Percentiles rank a stretch among this genome's conserved stretches.
phyloP scores from a whole-genome alignment of 2,329 filamentous ascomycete species.

The Neoarthrinium moseri region DNA sequence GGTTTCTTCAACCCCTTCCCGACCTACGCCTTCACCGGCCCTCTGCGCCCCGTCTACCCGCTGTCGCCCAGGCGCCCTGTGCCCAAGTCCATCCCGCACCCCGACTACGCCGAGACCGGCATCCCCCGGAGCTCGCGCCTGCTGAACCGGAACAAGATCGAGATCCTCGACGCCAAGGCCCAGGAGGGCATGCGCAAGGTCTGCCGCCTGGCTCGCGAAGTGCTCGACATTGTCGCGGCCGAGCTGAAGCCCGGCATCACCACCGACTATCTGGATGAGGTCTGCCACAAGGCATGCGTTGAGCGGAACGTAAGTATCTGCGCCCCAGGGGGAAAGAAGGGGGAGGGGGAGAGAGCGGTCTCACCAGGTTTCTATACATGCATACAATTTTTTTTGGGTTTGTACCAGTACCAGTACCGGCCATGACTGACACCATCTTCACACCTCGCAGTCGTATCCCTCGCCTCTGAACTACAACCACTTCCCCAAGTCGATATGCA shows the following conservation, averaged over 20 bases:
- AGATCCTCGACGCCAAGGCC: slow-evolving; percentile 61
- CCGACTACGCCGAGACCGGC: slow-evolving; percentile 86
- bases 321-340: background rate
- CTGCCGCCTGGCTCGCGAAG: slow-evolving; percentile 68
- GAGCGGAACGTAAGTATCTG: slow-evolving; percentile 64
- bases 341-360: too few species aligned
- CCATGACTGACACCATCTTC: background rate
- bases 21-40: slow-evolving; percentile 77
- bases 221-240: slow-evolving; percentile 71
- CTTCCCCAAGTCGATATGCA: slow-evolving; percentile 98
- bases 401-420: background rate
- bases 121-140: slow-evolving; percentile 64
- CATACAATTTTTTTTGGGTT: background rate
- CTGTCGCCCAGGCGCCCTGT: slow-evolving; percentile 71
- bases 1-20: slow-evolving; percentile 92
- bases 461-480: slow-evolving; percentile 93
- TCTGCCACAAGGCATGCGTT: slow-evolving; percentile 74
- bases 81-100: slow-evolving; percentile 76
- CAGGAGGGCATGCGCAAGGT: slow-evolving; percentile 74
- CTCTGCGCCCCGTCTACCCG: slow-evolving; percentile 83
- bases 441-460: slow-evolving; percentile 75
- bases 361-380: too few species aligned
- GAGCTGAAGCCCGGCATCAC: slow-evolving; percentile 69
- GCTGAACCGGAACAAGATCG: slow-evolving; percentile 74
- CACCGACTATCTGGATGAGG: slow-evolving; percentile 73